phyloP scores from a whole-genome alignment of 495 filamentous ascomycete species.

The Lentithecium fluviatile region DNA sequence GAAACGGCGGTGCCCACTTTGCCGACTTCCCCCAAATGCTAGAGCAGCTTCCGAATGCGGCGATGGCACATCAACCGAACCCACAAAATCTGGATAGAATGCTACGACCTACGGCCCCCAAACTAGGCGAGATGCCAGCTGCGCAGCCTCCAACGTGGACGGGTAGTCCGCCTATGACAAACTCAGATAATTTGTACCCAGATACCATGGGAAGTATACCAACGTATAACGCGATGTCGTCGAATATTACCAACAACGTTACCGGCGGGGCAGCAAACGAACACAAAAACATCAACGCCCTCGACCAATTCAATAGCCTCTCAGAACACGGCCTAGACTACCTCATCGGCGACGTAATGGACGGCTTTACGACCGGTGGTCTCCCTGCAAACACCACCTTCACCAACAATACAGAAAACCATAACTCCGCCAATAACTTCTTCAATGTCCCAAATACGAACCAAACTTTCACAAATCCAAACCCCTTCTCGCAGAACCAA shows the following conservation, averaged over 20 bases:
- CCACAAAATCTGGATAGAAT: conserved; percentile 21
- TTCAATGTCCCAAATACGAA: no score
- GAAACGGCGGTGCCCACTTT: conserved; percentile 10
- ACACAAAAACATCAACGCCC: background rate
- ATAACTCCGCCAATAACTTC: background rate
- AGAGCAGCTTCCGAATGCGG: background rate
- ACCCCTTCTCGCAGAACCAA: no score
- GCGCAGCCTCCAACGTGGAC: conserved; percentile 22
- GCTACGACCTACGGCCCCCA: conserved; percentile 17
- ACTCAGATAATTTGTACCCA: background rate
- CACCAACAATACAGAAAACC: background rate
- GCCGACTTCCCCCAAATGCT: conserved; percentile 3
- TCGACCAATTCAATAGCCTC: background rate
- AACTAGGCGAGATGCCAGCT: conserved; percentile 21
- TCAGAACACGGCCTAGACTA: conserved; percentile 4
- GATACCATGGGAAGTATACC: background rate
- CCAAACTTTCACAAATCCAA: no score
- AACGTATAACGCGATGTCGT: no score
- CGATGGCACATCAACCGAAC: conserved; percentile 7
- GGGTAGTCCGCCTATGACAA: conserved; percentile 6
- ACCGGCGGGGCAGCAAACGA: background rate
- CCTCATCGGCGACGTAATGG: conserved; percentile 17
- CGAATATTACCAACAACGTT: background rate
- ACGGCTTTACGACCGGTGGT: background rate
- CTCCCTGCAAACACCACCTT: background rate